Conservation (phyloP, 106 monocot genomes). For the Posidonia australis region DNA sequence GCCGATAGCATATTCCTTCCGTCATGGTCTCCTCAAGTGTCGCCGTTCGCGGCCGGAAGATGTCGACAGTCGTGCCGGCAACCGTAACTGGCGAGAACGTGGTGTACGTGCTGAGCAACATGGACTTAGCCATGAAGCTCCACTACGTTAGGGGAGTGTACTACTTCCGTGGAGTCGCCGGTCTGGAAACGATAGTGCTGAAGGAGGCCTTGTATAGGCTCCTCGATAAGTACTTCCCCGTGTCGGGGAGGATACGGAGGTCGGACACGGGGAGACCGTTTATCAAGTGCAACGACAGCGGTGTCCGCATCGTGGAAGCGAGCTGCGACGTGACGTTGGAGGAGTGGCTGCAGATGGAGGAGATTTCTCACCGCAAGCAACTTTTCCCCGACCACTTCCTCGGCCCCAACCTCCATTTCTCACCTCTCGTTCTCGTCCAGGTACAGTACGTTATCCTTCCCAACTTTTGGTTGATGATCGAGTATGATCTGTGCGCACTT, state of each 20-base stretch:
- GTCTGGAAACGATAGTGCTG: not conserved
- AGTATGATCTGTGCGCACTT: too few species aligned
- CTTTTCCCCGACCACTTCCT: slow-evolving; percentile 40
- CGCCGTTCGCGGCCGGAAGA: not conserved
- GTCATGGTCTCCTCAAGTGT: not conserved
- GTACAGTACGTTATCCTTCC: too few species aligned
- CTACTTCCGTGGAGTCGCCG: not conserved
- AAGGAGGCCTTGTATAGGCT: slow-evolving; percentile 21
- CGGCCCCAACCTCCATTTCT: slow-evolving; percentile 62
- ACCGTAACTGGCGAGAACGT: not conserved
- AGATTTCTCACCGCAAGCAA: not conserved
- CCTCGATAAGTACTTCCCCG: slow-evolving; percentile 1
- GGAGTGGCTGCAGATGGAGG: slow-evolving; percentile 3
- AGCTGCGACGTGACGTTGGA: not conserved
- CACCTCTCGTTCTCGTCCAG: slow-evolving; percentile 51
- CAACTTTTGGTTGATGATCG: too few species aligned
- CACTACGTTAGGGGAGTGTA: slow-evolving; percentile 19
- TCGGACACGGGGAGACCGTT: slow-evolving; percentile 6
- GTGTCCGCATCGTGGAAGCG: slow-evolving; percentile 19
- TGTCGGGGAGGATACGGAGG: slow-evolving; percentile 10
- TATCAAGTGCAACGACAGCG: slow-evolving; percentile 27
- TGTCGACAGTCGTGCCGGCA: slow-evolving; percentile 26
- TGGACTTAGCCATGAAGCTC: slow-evolving; percentile 22
- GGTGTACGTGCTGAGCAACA: slow-evolving; percentile 6
- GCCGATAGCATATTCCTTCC: too few species aligned